phyloP scores from a whole-genome alignment of 177 flowering plant species.

The Vitis hybrid region DNA sequence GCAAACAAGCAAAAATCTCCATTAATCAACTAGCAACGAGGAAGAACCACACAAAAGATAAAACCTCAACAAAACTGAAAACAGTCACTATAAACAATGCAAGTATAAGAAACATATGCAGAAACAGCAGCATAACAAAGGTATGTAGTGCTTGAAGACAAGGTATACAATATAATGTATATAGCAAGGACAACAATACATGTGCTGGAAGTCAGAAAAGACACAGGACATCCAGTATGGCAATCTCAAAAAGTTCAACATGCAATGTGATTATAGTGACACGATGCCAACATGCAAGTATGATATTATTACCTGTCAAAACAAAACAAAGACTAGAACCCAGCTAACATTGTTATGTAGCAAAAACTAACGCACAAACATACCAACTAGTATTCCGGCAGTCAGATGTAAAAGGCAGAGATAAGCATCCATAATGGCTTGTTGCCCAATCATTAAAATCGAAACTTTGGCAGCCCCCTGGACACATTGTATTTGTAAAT shows the following conservation, averaged over 20 bases:
- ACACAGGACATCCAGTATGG: too few species aligned
- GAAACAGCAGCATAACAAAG: not conserved
- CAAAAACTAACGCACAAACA: slow-evolving; percentile 9
- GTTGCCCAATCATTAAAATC: slow-evolving; percentile 89
- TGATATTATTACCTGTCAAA: too few species aligned
- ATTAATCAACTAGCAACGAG: not conserved
- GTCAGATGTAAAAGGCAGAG: slow-evolving; percentile 95
- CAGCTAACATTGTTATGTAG: too few species aligned
- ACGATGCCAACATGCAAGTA: too few species aligned
- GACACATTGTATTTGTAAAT: too few species aligned
- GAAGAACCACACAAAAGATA: not conserved
- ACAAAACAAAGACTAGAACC: too few species aligned
- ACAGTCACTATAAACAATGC: not conserved
- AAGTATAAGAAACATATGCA: not conserved
- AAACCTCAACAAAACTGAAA: not conserved
- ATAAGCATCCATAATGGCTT: slow-evolving; percentile 98
- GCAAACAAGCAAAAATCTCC: slow-evolving; percentile 7
- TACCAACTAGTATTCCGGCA: slow-evolving; percentile 95
- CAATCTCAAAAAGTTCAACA: too few species aligned
- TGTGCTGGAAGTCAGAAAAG: not conserved
- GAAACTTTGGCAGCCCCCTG: slow-evolving; percentile 99
- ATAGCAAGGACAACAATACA: not conserved
- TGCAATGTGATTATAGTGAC: too few species aligned
- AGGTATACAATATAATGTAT: not conserved
- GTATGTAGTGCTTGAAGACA: not conserved